Evolutionary conservation across 495 filamentous ascomycete genomes (phyloP).

Genomic region (Arthonia radiata): DNA sequence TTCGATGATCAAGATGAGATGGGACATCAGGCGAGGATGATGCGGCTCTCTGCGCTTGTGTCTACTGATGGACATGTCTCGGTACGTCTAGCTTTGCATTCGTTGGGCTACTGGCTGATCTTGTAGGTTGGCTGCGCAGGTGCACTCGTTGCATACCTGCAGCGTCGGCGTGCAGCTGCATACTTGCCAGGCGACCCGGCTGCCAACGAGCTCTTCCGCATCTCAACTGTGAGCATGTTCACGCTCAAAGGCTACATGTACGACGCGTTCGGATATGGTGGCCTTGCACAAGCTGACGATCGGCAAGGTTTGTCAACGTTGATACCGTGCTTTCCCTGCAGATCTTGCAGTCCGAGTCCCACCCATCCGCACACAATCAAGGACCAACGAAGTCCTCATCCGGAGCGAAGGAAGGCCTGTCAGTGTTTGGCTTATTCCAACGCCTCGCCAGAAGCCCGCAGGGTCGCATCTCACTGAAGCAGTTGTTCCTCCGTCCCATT

Average conservation of each 20-base stretch:
- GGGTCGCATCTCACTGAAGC: conserved; percentile 48
- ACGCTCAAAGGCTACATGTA: conserved; percentile 51
- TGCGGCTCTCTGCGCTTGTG: conserved; percentile 47
- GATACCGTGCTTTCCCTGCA: conserved; percentile 67
- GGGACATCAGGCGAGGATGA: conserved; percentile 34
- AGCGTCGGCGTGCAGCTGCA: conserved; percentile 37
- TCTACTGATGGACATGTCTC: conserved; percentile 54
- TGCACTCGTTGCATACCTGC: conserved; percentile 56
- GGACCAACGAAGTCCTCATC: conserved; percentile 41
- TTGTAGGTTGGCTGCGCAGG: conserved; percentile 46
- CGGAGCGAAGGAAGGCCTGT: conserved; percentile 69
- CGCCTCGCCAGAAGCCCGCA: conserved; percentile 59
- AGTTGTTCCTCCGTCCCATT: conserved; percentile 68
- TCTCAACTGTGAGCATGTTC: conserved; percentile 54
- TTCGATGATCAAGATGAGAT: conserved; percentile 21
- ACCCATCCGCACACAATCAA: conserved; percentile 65
- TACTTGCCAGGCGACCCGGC: conserved; percentile 29
- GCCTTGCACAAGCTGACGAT: conserved; percentile 2
- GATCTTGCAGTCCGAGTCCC: conserved; percentile 60
- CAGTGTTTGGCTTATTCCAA: conserved; percentile 62
- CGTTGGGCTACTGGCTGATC: conserved; percentile 2
- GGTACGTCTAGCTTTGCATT: conserved; percentile 10
- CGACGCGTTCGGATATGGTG: conserved; percentile 6
- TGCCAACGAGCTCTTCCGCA: conserved; percentile 24
- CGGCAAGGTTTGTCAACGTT: conserved; percentile 45